Evolutionary conservation across 1,284 basidiomycete species (phyloP), one percentile per base, ranked within the genome.

Genomic region (Marasmius fiardii): DNA sequence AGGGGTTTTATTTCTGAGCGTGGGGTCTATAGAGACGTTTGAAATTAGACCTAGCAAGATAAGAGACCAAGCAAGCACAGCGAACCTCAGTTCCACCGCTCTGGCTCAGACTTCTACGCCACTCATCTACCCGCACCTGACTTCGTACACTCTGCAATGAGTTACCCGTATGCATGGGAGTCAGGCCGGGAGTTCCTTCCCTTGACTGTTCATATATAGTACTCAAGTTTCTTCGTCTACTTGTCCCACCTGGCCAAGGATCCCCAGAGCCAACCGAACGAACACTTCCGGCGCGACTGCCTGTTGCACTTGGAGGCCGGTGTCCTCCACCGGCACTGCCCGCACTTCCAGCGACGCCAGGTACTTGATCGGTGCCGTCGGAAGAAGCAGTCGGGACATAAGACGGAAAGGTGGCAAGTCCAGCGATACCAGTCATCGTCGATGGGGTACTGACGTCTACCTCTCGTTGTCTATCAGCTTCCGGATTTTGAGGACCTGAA

Each of bases 121-220:
- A 49, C 18, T 49, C 47, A 16, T 49, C 28, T 26, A 49, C 47
- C 26, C 47, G 12, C 28, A 26, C 31, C 24, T 49, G 26, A 31
- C 47, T 49, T 16, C 20, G 47, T 12, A 18, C n/a, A 24, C 44
- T 45, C 43, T 44, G 43, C 23, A 21, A 16, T 7, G 31, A 49
- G 2, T 8, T 41, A 16, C 47, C 47, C 10, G 47, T 49, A 33
- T 49, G 23, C 24, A 31, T 26, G 4, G 47, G 47, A 12, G 47
- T 49, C 26, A 49, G 18, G 23, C 24, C 28, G n/a, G 26, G 24
- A 11, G 47, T 31, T 31, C 47, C 47, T 3, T 49, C 47, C 28
- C 26, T 49, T 10, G 47, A 49, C 26, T 49, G 47, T 33, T 49
- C 47, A n/a, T 49, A 28, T 7, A 49, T 49, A 2, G 47, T 49